These are phyloP conservation scores for Epichloe uncinata DNA, from an alignment of 2,329 filamentous ascomycete genomes.

Conservation along the genomic window DNA sequence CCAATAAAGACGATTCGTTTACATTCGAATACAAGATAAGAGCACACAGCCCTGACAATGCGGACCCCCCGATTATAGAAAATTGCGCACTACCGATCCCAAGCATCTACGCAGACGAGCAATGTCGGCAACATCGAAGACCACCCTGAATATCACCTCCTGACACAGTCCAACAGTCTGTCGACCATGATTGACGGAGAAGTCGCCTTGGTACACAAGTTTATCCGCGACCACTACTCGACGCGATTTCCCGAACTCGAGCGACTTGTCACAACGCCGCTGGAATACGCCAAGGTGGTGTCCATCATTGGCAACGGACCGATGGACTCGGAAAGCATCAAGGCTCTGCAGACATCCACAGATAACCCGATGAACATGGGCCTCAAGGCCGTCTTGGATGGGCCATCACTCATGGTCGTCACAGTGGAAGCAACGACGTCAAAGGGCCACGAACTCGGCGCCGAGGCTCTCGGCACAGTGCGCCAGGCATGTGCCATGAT, in stretches of 20 bases:
- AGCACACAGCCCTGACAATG: conserved; percentile 55
- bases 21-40: conserved; percentile 35
- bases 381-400: conserved; percentile 71
- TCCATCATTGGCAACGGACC: conserved; percentile 87
- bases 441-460: conserved; percentile 62
- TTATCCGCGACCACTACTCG: conserved; percentile 91
- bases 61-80: conserved; percentile 46
- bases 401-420: conserved; percentile 87
- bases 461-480: conserved; percentile 62
- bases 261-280: conserved; percentile 72
- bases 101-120: conserved; percentile 49
- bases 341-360: conserved; percentile 58
- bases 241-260: conserved; percentile 88
- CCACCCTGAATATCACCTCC: conserved; percentile 78
- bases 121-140: conserved; percentile 78
- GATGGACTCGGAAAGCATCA: conserved; percentile 69
- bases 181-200: conserved; percentile 91
- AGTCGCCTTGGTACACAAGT: conserved; percentile 88
- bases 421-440: conserved; percentile 89
- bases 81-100: conserved; percentile 63
- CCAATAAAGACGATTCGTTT: conserved; percentile 35
- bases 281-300: conserved; percentile 93
- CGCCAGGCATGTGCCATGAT: conserved; percentile 75
- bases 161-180: conserved; percentile 78
- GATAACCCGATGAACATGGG: conserved; percentile 67